Evolutionary conservation across 1,284 basidiomycete genomes (phyloP).

Genomic region (Schizophyllum commune): DNA sequence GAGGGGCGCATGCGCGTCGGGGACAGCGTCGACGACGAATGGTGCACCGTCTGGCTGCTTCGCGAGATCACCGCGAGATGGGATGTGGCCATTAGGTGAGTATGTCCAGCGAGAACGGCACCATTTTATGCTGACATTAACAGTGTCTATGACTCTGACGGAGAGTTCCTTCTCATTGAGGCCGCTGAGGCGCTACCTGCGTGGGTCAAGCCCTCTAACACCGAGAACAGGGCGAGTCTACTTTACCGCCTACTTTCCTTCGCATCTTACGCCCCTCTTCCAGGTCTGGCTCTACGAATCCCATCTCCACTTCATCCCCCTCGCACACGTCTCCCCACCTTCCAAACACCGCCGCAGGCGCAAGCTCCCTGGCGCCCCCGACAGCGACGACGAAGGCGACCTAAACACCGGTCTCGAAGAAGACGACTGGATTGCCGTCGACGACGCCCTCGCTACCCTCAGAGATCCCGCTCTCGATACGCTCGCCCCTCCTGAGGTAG

Average conservation of each 20-base stretch:
- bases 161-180: conserved; percentile 95
- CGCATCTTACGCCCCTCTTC: conserved; percentile 17
- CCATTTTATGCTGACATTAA: conserved; percentile 3
- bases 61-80: conserved; percentile 67
- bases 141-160: conserved; percentile 86
- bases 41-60: conserved; percentile 87
- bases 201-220: conserved; percentile 90
- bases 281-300: conserved; percentile 89
- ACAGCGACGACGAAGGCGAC: conserved; percentile 45
- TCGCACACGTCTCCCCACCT: conserved; percentile 62
- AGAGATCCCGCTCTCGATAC: conserved; percentile 47
- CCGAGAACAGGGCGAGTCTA: conserved; percentile 79
- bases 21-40: conserved; percentile 94
- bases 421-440: conserved; percentile 44
- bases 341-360: conserved; percentile 46
- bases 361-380: conserved; percentile 28
- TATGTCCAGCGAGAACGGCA: conserved; percentile 7
- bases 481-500: conserved; percentile 48
- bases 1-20: conserved; percentile 83
- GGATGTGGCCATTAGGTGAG: conserved; percentile 74
- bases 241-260: conserved; percentile 21
- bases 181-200: conserved; percentile 84
- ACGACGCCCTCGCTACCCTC: conserved; percentile 64
- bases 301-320: conserved; percentile 80
- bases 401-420: conserved; percentile 37